These are phyloP conservation scores for Tetrapisispora namnaoensis DNA, from an alignment of 805 yeast genomes.

Conservation along the genomic window DNA sequence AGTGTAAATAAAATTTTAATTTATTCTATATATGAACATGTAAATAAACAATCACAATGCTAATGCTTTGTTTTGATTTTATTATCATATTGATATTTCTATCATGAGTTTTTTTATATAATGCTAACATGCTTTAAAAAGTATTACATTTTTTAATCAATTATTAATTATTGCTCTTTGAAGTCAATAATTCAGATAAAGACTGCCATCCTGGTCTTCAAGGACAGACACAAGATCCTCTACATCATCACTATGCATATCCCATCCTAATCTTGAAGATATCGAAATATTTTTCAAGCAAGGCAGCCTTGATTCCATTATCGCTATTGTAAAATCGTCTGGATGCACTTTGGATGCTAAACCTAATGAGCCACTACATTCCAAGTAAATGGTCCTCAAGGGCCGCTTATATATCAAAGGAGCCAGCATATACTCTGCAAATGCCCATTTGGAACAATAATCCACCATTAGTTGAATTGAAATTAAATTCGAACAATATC, in stretches of 20 bases:
- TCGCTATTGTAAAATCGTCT: conserved; percentile 76
- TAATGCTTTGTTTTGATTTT: neutral
- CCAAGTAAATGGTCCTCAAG: conserved; percentile 54
- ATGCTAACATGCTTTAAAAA: neutral
- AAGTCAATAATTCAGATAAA: conserved; percentile 39
- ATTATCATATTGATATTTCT: neutral
- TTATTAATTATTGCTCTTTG: neutral
- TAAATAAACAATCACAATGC: neutral
- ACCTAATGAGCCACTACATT: conserved; percentile 81
- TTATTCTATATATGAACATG: neutral
- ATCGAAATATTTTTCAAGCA: conserved; percentile 51
- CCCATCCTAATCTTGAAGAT: conserved; percentile 82
- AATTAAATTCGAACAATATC: conserved; percentile 64
- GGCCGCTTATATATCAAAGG: conserved; percentile 24
- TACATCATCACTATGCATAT: conserved; percentile 50
- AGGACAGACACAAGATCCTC: conserved; percentile 55
- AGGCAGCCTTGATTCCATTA: conserved; percentile 71
- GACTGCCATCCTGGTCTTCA: conserved; percentile 70
- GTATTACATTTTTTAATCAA: neutral
- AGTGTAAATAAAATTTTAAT: neutral
- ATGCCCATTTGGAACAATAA: conserved; percentile 46
- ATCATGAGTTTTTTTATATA: neutral
- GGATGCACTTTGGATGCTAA: conserved; percentile 78
- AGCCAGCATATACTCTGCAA: conserved; percentile 38
- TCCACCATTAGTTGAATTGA: conserved; percentile 68